Evolutionary conservation across 106 monocot species (phyloP).

Genomic region (Dactylorhiza incarnata): DNA sequence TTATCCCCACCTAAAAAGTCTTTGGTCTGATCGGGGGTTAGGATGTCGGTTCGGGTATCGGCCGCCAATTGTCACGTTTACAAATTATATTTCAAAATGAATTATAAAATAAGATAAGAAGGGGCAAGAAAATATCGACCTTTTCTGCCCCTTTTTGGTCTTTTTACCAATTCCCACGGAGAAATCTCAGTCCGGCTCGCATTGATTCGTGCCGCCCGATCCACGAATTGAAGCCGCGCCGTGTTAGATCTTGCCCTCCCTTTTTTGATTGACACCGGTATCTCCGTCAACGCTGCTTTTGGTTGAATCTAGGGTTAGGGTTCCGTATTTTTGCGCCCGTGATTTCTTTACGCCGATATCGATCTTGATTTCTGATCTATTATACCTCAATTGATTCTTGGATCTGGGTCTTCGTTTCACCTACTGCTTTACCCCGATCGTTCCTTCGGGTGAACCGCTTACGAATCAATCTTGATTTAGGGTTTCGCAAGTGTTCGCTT

Average conservation of each 20-base stretch:
- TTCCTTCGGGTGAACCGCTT: background rate
- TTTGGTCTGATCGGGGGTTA: too few relatives aligned
- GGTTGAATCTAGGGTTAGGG: conserved; percentile 3
- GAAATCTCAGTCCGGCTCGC: background rate
- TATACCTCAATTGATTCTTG: background rate
- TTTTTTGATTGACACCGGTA: background rate
- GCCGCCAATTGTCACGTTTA: too few relatives aligned
- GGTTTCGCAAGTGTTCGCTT: background rate
- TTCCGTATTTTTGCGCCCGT: background rate
- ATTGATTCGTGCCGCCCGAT: background rate
- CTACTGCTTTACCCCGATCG: background rate
- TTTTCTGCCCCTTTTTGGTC: background rate
- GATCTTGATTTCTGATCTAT: background rate
- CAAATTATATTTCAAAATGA: too few relatives aligned
- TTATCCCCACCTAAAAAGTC: too few relatives aligned
- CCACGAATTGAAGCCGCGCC: background rate
- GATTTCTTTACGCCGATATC: background rate
- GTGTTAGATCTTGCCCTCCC: background rate
- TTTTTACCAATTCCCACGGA: background rate
- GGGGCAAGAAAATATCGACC: background rate
- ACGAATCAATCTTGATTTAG: background rate
- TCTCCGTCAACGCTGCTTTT: background rate
- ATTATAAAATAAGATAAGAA: background rate
- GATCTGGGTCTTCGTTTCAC: background rate
- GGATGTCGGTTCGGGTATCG: too few relatives aligned